Evolutionary conservation across 495 filamentous ascomycete genomes (phyloP).

Genomic region (Podospora pseudoanserina): DNA sequence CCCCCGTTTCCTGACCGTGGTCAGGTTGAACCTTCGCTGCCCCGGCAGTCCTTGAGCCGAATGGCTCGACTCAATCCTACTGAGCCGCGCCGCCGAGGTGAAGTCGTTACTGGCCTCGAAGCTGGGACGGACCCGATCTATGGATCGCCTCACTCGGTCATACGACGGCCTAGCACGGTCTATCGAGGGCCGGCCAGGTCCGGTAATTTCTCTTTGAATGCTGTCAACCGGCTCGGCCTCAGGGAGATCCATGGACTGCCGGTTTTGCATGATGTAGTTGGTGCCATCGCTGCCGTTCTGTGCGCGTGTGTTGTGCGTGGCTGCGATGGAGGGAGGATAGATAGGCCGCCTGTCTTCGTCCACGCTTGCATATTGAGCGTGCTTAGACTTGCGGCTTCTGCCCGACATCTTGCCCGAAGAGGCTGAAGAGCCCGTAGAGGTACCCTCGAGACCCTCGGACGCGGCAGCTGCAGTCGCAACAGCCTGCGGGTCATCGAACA

Average conservation of each 20-base stretch:
- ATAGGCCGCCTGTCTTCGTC: conserved; percentile 85
- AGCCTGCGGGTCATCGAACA: conserved; percentile 51
- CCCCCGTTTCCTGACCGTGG: conserved; percentile 34
- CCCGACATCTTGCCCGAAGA: conserved; percentile 27
- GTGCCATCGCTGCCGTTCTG: conserved; percentile 93
- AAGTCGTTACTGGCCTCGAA: conserved; percentile 88
- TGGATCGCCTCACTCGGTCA: conserved; percentile 69
- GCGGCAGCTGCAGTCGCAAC: conserved; percentile 12
- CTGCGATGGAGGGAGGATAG: conserved; percentile 75
- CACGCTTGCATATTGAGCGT: conserved; percentile 55
- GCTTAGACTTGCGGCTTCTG: conserved; percentile 47
- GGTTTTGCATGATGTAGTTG: conserved; percentile 71
- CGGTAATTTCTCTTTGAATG: conserved; percentile 28
- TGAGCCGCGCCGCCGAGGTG: conserved; percentile 78
- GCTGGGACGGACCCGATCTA: conserved; percentile 72
- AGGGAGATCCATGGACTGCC: conserved; percentile 39
- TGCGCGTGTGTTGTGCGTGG: conserved; percentile 76
- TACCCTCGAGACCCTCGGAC: conserved; percentile 30
- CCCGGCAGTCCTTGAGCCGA: conserved; percentile 32
- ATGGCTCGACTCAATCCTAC: conserved; percentile 74
- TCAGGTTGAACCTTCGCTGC: conserved; percentile 33
- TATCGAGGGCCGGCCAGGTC: conserved; percentile 52
- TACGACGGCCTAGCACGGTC: conserved; percentile 71
- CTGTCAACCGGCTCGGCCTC: conserved; percentile 1
- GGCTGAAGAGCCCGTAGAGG: conserved; percentile 42